These are phyloP conservation scores for Liriodendron chinense DNA, from an alignment of 164 flowering plant species.

Conservation along the genomic window DNA sequence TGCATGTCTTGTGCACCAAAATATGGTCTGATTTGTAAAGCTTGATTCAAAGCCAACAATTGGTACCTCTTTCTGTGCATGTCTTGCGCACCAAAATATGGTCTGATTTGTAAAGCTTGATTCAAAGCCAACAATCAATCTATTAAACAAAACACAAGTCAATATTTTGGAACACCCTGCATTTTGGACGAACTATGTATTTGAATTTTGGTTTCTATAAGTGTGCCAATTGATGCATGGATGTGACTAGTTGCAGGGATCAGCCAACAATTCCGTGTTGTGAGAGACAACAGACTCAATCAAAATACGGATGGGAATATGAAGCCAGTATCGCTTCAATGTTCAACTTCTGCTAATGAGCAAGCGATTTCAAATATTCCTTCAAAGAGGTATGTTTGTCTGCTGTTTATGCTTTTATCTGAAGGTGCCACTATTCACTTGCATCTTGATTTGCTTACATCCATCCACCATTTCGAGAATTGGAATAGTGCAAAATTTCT, in stretches of 20 bases:
- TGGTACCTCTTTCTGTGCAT: not conserved
- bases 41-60: not conserved
- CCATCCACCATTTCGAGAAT: too few species aligned
- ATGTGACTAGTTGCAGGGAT: slow-evolving; percentile 49
- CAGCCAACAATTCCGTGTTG: slow-evolving; percentile 77
- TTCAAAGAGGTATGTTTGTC: slow-evolving; percentile 41
- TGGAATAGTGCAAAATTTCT: too few species aligned
- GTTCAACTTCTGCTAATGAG: slow-evolving; percentile 31
- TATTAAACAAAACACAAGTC: not conserved
- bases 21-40: not conserved
- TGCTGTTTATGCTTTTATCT: not conserved
- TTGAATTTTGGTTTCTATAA: not conserved
- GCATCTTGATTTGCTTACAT: too few species aligned
- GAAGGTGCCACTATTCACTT: too few species aligned
- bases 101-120: not conserved
- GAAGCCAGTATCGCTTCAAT: slow-evolving; percentile 35
- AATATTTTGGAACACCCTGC: not conserved
- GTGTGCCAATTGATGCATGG: not conserved
- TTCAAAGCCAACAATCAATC: not conserved
- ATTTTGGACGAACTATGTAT: not conserved
- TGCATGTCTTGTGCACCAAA: not conserved
- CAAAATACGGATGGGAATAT: slow-evolving; percentile 38
- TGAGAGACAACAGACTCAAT: slow-evolving; percentile 81
- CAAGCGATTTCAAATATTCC: slow-evolving; percentile 27
- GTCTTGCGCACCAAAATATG: not conserved